Conservation (phyloP, 345 rosid genomes). For the Citrus reticulata region DNA sequence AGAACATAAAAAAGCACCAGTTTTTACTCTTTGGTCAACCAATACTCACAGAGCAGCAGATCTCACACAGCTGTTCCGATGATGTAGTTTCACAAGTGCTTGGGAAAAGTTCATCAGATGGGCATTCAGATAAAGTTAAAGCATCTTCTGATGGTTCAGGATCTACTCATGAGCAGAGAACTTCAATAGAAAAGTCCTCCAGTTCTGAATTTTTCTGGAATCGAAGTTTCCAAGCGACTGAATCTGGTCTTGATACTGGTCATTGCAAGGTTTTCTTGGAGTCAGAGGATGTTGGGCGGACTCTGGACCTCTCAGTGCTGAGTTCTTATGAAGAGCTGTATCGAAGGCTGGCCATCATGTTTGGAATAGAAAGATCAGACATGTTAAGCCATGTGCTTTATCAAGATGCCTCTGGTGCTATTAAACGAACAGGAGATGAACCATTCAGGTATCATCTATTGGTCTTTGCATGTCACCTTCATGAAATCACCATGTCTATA, state of each 20-base stretch:
- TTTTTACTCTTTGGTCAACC: slow-evolving; percentile 88
- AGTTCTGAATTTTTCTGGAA: slow-evolving; percentile 46
- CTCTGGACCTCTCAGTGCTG: slow-evolving; percentile 71
- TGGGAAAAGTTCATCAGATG: slow-evolving; percentile 27
- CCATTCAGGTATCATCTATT: slow-evolving; percentile 71
- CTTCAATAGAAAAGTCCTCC: slow-evolving; percentile 29
- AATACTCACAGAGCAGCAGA: slow-evolving; percentile 69
- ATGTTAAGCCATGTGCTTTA: slow-evolving; percentile 59
- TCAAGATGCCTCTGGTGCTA: slow-evolving; percentile 56
- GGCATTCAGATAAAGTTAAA: slow-evolving; percentile 23
- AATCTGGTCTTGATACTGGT: slow-evolving; percentile 49
- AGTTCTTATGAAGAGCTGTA: slow-evolving; percentile 78
- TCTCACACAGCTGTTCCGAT: slow-evolving; percentile 34
- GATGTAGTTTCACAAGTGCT: slow-evolving; percentile 36
- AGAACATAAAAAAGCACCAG: slow-evolving; percentile 53
- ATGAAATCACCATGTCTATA: background rate
- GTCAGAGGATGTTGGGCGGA: slow-evolving; percentile 82
- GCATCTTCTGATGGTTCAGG: slow-evolving; percentile 25
- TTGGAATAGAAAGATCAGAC: slow-evolving; percentile 62
- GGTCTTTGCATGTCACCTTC: background rate
- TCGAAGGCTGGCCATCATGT: slow-evolving; percentile 66
- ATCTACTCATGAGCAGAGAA: slow-evolving; percentile 27
- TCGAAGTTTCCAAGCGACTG: slow-evolving; percentile 28
- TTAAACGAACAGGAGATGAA: slow-evolving; percentile 65
- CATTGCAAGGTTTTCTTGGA: slow-evolving; percentile 95